A percentile compares a stretch with the other conserved stretches of the same genome.
Conservation (phyloP, 2,329 filamentous ascomycete species). For the Colletotrichum acutatum region DNA sequence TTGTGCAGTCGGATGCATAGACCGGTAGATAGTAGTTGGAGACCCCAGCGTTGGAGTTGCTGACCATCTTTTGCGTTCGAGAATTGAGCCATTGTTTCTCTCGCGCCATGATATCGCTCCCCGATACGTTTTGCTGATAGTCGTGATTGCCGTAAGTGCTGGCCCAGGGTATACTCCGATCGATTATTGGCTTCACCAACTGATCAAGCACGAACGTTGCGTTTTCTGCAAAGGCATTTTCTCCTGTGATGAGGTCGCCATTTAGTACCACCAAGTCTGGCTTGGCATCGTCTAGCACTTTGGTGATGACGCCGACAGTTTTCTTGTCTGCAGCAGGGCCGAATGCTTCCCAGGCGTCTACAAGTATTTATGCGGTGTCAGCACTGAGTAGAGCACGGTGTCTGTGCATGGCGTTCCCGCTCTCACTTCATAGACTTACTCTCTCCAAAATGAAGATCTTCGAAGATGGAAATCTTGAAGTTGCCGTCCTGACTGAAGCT, state of each 20-base stretch:
- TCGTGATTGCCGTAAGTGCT: constrained; percentile 81
- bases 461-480: constrained; percentile 70
- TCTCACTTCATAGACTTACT: constrained; percentile 49
- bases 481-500: constrained; percentile 55
- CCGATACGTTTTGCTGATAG: constrained; percentile 66
- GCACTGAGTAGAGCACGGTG: too few species aligned
- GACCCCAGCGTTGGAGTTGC: constrained; percentile 47
- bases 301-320: constrained; percentile 65
- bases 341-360: constrained; percentile 58
- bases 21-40: constrained; percentile 62
- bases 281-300: constrained; percentile 62
- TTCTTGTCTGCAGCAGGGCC: constrained; percentile 65
- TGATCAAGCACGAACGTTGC: constrained; percentile 67
- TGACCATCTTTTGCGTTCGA: constrained; percentile 54
- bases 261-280: constrained; percentile 75
- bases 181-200: constrained; percentile 67
- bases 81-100: constrained; percentile 52
- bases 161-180: constrained; percentile 68
- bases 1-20: constrained; percentile 48
- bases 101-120: constrained; percentile 53
- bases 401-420: accelerated
- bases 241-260: constrained; percentile 77
- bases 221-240: constrained; percentile 67
- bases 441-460: constrained; percentile 79
- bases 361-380: background rate